Evolutionary conservation across 2,329 filamentous ascomycete genomes (phyloP).

Genomic region (Emergomyces orientalis): DNA sequence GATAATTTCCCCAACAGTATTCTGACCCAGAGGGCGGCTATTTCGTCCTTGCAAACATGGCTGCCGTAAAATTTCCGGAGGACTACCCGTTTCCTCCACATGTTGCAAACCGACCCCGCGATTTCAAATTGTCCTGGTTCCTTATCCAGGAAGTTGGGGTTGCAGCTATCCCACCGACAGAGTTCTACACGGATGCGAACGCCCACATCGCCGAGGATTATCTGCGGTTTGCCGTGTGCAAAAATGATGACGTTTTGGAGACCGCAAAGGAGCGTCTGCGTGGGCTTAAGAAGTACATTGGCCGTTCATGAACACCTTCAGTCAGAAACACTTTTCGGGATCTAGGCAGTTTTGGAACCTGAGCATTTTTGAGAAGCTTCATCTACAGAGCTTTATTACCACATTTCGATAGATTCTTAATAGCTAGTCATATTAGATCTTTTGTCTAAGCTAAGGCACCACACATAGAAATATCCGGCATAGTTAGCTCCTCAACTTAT

Average conservation of each 20-base stretch:
- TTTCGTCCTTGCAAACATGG: conserved; percentile 91
- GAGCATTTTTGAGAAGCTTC: not conserved
- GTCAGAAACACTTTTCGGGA: not conserved
- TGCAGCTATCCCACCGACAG: conserved; percentile 89
- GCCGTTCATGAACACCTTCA: conserved; percentile 1
- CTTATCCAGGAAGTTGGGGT: conserved; percentile 93
- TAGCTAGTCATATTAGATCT: not conserved
- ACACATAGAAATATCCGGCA: too few species aligned
- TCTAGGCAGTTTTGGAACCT: not conserved
- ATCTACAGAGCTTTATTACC: not conserved
- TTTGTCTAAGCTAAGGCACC: not conserved
- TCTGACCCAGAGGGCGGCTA: conserved; percentile 94
- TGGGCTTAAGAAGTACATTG: conserved; percentile 63
- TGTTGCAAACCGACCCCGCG: conserved; percentile 73
- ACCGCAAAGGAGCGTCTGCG: conserved; percentile 66
- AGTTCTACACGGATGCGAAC: conserved; percentile 87
- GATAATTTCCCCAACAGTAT: conserved; percentile 41
- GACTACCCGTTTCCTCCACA: conserved; percentile 84
- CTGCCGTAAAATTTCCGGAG: conserved; percentile 71
- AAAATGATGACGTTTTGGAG: conserved; percentile 77
- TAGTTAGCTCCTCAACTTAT: too few species aligned
- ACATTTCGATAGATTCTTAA: not conserved
- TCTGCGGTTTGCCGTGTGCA: conserved; percentile 91
- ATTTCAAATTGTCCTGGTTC: conserved; percentile 96
- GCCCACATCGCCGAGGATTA: conserved; percentile 84